Evolutionary conservation across 2,329 filamentous ascomycete genomes (phyloP).

Genomic region (Trichophyton mentagrophytes): DNA sequence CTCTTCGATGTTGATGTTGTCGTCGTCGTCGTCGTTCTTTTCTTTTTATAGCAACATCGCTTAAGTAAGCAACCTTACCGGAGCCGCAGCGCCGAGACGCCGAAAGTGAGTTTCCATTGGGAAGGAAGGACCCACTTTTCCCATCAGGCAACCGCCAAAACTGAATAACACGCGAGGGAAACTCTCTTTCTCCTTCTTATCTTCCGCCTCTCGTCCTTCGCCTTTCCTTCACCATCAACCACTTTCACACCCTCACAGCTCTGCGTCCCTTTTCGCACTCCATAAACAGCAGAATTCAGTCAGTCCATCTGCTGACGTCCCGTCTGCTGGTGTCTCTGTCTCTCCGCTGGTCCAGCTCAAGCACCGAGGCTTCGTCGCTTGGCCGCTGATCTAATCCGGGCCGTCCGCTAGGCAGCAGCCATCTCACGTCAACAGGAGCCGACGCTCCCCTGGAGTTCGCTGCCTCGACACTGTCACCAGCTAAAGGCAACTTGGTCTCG

Average conservation of each 20-base stretch:
- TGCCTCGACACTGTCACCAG: neutral
- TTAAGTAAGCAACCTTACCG: neutral
- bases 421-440: neutral
- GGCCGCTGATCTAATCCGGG: neutral
- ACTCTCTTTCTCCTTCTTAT: neutral
- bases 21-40: neutral
- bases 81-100: neutral
- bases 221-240: neutral
- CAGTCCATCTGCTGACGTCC: neutral
- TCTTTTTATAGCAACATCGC: neutral
- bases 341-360: neutral
- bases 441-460: neutral
- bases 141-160: constrained; percentile 1
- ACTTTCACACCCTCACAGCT: neutral
- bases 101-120: neutral
- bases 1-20: too few species aligned
- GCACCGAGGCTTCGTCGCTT: neutral
- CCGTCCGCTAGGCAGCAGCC: neutral
- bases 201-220: neutral
- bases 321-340: neutral
- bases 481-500: neutral
- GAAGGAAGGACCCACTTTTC: neutral
- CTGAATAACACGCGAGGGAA: neutral
- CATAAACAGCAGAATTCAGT: neutral
- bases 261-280: neutral